Evolutionary conservation across 202 grass and related monocot species (phyloP).

Genomic region (Setaria italica): DNA sequence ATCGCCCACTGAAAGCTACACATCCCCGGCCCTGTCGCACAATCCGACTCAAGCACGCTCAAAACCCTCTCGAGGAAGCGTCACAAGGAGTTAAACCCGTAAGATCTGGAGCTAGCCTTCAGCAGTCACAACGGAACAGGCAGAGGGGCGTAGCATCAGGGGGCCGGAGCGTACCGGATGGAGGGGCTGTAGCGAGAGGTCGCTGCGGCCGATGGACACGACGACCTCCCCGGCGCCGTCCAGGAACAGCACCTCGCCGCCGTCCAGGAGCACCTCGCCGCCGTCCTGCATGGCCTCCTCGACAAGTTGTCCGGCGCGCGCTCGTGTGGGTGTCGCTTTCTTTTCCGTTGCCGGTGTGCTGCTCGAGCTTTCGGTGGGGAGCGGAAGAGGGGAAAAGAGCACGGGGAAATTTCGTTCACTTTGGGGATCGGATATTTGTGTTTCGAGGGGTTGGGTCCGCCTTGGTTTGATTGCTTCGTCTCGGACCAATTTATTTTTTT

Average conservation of each 20-base stretch:
- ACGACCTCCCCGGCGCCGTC: slow-evolving; percentile 66
- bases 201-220: slow-evolving; percentile 49
- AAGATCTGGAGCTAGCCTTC: slow-evolving; percentile 36
- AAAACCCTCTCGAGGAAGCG: not conserved
- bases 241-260: slow-evolving; percentile 58
- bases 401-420: not conserved
- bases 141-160: not conserved
- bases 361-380: slow-evolving; percentile 26
- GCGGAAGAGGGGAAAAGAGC: not conserved
- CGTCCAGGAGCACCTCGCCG: slow-evolving; percentile 42
- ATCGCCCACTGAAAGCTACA: not conserved
- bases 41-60: not conserved
- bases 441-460: not conserved
- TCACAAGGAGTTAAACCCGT: not conserved
- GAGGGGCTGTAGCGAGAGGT: slow-evolving; percentile 66
- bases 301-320: slow-evolving; percentile 7
- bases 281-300: slow-evolving; percentile 56
- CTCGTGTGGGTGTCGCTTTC: not conserved
- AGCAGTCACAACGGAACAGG: not conserved
- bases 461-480: not conserved
- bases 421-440: slow-evolving; percentile 20
- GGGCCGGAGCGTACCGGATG: slow-evolving; percentile 49
- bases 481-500: too few species aligned
- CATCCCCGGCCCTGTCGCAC: not conserved
- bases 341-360: not conserved